Evolutionary conservation across 148 eudicot genomes (phyloP), one percentile per base, ranked within the genome.

Genomic region (Beta vulgaris): DNA sequence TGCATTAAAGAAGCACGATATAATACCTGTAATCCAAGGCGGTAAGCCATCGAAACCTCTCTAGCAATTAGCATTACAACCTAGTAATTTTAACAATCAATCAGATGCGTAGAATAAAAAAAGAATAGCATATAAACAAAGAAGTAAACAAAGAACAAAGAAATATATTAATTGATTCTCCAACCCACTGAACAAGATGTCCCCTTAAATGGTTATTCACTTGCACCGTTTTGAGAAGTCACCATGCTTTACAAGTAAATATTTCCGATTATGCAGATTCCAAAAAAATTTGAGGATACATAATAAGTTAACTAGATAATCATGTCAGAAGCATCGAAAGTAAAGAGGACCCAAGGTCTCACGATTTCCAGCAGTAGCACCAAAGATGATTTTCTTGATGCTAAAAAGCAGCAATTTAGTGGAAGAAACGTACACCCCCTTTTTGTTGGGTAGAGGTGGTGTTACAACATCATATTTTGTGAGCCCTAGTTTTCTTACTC

Each of bases 21-120:
- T n/a, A 36, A 54, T 84, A 95, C 99, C 99, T 95, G 93, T 35
- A 95, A 93, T 63, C 98, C 99, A 79, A 81, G 76, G 28, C 86
- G 94, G 73, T 90, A 85, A 78, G 91, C 97, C 68, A 84, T 79
- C 63, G 94, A 85, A 80, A 95, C 90, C 84, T 96, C 99, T 78
- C 87, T 84, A 32, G 99, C 99, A 81, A 96, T 84, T 72, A 89
- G 89, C 98, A 85, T 83, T 12, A 90, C 87, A 53, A 96, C 98
- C 99, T 96, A 69, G n/a, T 53, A 55, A 69, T 51, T 36, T 49
- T 40, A 16, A 35, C 15, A 55, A 37, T 39, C 64, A 59, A 16
- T 48, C 13, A 79, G 69, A 54, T 32, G 58, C 48, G 14, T 23
- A 3, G 48, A 39, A 25, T 36, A 44, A 29, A 78, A 34, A 21